Evolutionary conservation across 257 asterid species (phyloP), one percentile per base, ranked within the genome.

Genomic region (Gardenia jasminoides): DNA sequence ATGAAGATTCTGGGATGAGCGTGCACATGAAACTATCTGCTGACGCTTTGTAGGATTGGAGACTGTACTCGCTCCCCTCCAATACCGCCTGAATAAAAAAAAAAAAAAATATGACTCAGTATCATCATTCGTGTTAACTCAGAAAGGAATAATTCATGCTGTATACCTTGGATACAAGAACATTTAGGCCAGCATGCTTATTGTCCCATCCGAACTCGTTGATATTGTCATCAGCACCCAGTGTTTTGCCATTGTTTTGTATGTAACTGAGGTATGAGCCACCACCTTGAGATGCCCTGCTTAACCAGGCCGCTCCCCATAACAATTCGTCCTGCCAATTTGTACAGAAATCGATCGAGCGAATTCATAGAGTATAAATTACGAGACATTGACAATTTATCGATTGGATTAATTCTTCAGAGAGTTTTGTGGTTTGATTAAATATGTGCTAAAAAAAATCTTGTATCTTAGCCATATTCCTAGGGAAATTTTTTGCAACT

Each of bases 151-250:
- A 41, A 69, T 36, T 17, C 8, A 65, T 33, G 4, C 17, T 36
- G 4, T 36, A 1, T 17, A 95, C 99, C 97, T 96, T 90, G 48
- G 99, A 91, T 70, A 96, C 88, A 6, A 96, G 95, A 61, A 96
- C 97, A 61, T 93, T 93, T 24, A 96, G 83, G 61, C 98, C 99
- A 9, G 98, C 99, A 75, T 96, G 98, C 86, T 96, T 96, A 78
- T 96, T 93, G 86, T 96, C 99, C 98, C 99, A 96, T 19, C 99
- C 99, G 36, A 96, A 96, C 84, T 96, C 99, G 50, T 96, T 88
- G 22, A 88, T 91, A 50, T 87, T 93, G 82, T 96, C 99, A 33
- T 90, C 97, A 0, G 97, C 97, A 9, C 99, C 99, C 2, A 96
- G 85, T 41, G 96, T 90, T 83, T 93, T 93, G 9, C 91, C 91